These are phyloP conservation scores for Hirschioporus abietinus DNA, from an alignment of 768 basidiomycete genomes.

Conservation along the genomic window DNA sequence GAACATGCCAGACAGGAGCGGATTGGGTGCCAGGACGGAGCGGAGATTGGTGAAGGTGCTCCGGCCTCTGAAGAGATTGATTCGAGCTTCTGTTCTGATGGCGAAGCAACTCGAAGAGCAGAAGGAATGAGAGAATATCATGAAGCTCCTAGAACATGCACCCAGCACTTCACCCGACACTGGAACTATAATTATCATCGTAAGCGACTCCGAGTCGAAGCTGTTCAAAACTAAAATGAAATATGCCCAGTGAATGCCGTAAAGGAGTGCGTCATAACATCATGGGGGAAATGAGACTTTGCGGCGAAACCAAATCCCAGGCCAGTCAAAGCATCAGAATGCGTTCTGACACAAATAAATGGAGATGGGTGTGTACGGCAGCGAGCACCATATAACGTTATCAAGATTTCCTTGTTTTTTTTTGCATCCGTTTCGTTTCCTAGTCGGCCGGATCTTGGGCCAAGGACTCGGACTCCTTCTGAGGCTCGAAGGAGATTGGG, in stretches of 20 bases:
- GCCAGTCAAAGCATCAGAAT: not conserved
- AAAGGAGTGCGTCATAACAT: not conserved
- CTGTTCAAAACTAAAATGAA: too few relatives aligned
- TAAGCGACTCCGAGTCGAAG: too few relatives aligned
- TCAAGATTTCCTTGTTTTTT: too few relatives aligned
- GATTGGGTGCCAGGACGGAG: not conserved
- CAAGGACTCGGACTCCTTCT: not conserved
- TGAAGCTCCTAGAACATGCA: too few relatives aligned
- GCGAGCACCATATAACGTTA: too few relatives aligned
- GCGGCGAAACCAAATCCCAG: not conserved
- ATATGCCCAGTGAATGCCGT: not conserved
- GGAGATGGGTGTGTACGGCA: too few relatives aligned
- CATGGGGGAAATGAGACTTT: not conserved
- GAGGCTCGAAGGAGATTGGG: not conserved
- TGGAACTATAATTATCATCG: too few relatives aligned
- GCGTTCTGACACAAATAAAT: too few relatives aligned
- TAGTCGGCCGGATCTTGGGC: conserved; percentile 1
- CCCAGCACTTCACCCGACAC: too few relatives aligned
- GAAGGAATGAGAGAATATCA: too few relatives aligned
- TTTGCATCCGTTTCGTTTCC: not conserved
- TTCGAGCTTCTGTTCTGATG: too few relatives aligned
- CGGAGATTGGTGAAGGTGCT: not conserved
- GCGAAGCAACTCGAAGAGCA: too few relatives aligned
- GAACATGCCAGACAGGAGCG: not conserved
- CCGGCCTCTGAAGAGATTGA: not conserved